Conservation (phyloP, 1,284 basidiomycete species). For the Gymnopus androsaceus region DNA sequence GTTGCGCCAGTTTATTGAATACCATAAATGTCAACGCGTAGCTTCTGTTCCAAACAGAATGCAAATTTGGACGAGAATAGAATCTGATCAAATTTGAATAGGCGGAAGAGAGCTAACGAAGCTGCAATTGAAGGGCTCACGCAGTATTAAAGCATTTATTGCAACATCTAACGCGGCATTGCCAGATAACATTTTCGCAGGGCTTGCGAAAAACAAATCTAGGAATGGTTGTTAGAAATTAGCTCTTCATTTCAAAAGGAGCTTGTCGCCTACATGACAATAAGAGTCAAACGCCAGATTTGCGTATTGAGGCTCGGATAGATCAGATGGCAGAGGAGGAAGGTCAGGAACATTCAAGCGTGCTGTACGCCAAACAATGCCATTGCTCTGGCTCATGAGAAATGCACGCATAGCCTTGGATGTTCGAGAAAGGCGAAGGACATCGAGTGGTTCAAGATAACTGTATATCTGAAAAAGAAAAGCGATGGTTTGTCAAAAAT, state of each 20-base stretch:
- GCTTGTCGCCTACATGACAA: conserved; percentile 10
- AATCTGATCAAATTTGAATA: background rate
- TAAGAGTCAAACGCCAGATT: conserved; percentile 11
- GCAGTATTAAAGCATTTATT: conserved; percentile 5
- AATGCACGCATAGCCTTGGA: conserved; percentile 30
- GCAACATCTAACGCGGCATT: conserved; percentile 11
- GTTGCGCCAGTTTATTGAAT: background rate
- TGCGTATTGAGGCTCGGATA: conserved; percentile 15
- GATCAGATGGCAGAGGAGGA: conserved; percentile 14
- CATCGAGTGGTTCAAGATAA: conserved; percentile 27
- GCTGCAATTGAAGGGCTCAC: background rate
- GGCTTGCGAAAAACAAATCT: conserved; percentile 12
- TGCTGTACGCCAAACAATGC: conserved; percentile 28
- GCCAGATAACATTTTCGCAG: conserved; percentile 14
- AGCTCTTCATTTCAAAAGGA: background rate
- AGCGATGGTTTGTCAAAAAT: background rate
- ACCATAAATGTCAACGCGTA: conserved; percentile 12
- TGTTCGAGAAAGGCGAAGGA: conserved; percentile 30
- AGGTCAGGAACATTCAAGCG: conserved; percentile 9
- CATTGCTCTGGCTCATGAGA: conserved; percentile 25
- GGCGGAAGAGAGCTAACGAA: background rate
- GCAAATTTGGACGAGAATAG: conserved; percentile 9
- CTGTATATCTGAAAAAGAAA: conserved; percentile 24
- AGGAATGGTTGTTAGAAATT: background rate
- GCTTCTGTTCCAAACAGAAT: conserved; percentile 13